Base-by-base conservation (phyloP, 129 eudicot species). In the Dittrichia graveolens region DNA sequence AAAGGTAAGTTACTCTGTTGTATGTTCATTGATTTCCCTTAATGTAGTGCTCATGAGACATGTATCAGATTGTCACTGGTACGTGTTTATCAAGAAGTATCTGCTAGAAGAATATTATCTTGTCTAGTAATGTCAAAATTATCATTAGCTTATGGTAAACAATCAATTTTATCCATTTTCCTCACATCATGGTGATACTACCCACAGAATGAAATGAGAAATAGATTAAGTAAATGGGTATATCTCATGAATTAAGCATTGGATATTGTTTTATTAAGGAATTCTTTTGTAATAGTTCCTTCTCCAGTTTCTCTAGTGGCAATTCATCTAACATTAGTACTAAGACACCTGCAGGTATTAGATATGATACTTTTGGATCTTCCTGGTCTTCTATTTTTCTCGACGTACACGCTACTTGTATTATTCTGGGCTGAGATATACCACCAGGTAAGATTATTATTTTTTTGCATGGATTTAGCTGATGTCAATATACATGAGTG, bases 341-440 rank as follows among this genome's bases (percentile, higher is more conserved):
- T 24, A 2, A 2, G 62, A 54, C 60, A 31, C 52, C 60, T 74
- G 46, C 84, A 88, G 94, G 87, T 74, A 34, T 47, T 88, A 14
- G 83, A 80, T 16, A 65, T 85, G 75, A 80, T 85, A 42, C 78
- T 88, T 52, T 73, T 88, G 73, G 91, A 88, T 78, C 83, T 88
- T 61, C 95, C 95, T 10, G 88, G 86, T 43, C 86, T 91, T 81
- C 54, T 85, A 56, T 87, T 90, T 74, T 90, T 83, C 71, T 81
- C 92, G 3, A 87, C 94, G 35, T 88, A 91, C 78, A 88, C 96
- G 24, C 80, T 91, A 69, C 92, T 91, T 62, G 91, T 88, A 50
- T 78, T 91, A 61, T 88, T 91, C 68, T 91, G 97, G 97, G 97
- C 97, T 39, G 96, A 91, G 78, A 91, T 91, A 80, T 91, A 88